Evolutionary conservation across 768 basidiomycete genomes (phyloP).

Genomic region (Daedaleopsis nitida): DNA sequence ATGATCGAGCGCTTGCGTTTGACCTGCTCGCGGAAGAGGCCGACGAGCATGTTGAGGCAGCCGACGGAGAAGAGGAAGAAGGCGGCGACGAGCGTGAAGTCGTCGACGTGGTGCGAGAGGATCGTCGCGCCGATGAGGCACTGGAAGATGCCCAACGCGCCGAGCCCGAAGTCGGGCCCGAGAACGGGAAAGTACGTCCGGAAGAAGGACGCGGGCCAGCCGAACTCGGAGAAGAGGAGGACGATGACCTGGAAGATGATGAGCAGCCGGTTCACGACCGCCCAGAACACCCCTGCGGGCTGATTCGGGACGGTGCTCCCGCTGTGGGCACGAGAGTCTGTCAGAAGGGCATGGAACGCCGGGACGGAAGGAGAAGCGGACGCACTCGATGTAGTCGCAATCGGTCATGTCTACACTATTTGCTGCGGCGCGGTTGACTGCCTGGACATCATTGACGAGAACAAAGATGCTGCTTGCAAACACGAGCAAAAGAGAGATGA

Average conservation of each 20-base stretch:
- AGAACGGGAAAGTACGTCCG: constrained; percentile 66
- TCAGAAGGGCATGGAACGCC: neutral
- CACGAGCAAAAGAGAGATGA: constrained; percentile 76
- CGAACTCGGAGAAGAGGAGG: constrained; percentile 80
- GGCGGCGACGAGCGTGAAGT: constrained; percentile 86
- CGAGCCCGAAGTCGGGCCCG: constrained; percentile 75
- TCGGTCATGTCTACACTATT: constrained; percentile 44
- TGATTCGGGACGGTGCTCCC: constrained; percentile 87
- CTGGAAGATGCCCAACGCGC: constrained; percentile 80
- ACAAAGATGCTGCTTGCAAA: constrained; percentile 79
- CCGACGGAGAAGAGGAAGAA: constrained; percentile 92
- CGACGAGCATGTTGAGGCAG: constrained; percentile 88
- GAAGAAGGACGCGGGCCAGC: constrained; percentile 81
- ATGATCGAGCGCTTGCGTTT: constrained; percentile 69
- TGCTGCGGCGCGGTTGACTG: constrained; percentile 64
- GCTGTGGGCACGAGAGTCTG: neutral
- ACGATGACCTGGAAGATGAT: constrained; percentile 84
- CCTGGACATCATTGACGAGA: constrained; percentile 71
- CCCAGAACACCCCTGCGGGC: constrained; percentile 90
- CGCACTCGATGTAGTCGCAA: constrained; percentile 80
- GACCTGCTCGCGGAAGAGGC: constrained; percentile 69
- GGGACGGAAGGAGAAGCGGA: constrained; percentile 34
- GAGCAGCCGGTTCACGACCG: constrained; percentile 82
- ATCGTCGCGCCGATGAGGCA: constrained; percentile 71
- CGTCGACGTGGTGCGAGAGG: constrained; percentile 68